Conservation (phyloP, 148 eudicot species). For the Linanthus parryae region DNA sequence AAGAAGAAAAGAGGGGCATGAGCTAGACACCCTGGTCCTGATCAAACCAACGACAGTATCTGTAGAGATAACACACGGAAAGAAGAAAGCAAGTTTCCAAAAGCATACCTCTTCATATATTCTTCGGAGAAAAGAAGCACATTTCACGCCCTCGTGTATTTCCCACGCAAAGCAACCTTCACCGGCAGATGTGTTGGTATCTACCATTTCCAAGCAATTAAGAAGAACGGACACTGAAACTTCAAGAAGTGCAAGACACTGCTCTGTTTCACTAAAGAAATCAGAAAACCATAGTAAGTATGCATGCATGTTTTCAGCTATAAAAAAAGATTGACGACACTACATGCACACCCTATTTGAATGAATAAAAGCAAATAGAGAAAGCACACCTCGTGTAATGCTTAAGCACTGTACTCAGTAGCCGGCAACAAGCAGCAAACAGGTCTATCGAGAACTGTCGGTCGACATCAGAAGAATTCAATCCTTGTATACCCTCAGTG, state of each 20-base stretch:
- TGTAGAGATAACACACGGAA: too few species aligned
- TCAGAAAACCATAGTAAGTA: not conserved
- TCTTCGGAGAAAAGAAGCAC: constrained; percentile 77
- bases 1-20: too few species aligned
- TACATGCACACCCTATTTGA: too few species aligned
- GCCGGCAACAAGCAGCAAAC: constrained; percentile 75
- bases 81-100: too few species aligned
- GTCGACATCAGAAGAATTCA: constrained; percentile 30
- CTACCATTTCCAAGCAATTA: constrained; percentile 66
- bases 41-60: too few species aligned
- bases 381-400: constrained; percentile 62
- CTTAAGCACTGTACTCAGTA: constrained; percentile 68
- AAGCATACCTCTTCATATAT: constrained; percentile 82
- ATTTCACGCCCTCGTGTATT: constrained; percentile 62
- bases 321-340: too few species aligned
- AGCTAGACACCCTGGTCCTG: too few species aligned
- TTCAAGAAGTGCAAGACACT: constrained; percentile 59
- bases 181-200: constrained; percentile 25
- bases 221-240: constrained; percentile 67
- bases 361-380: not conserved
- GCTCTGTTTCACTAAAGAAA: constrained; percentile 48
- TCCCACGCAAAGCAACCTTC: constrained; percentile 44
- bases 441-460: constrained; percentile 45
- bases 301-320: not conserved
- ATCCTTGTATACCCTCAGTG: constrained; percentile 15